Evolutionary conservation across 305 asterid species (phyloP).

Genomic region (Euphrasia arctica): DNA sequence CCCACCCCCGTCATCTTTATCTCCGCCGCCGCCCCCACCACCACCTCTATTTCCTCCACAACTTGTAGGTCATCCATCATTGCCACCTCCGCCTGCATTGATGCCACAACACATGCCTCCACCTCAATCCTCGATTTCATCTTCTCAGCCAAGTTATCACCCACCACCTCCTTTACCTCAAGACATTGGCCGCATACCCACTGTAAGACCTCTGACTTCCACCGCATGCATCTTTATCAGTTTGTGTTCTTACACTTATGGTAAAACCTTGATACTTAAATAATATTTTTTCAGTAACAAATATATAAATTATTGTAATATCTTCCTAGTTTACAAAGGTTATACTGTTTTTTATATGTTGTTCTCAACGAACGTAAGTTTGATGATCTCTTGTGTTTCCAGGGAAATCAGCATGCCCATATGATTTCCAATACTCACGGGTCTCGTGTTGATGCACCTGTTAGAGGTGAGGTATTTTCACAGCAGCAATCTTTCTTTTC

Average conservation of each 20-base stretch:
- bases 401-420: conserved; percentile 55
- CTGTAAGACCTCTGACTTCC: conserved; percentile 45
- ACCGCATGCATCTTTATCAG: conserved; percentile 16
- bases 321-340: no score
- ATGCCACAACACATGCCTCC: conserved; percentile 45
- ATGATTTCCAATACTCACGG: conserved; percentile 47
- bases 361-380: conserved; percentile 2
- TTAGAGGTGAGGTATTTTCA: conserved; percentile 47
- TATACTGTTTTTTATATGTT: not conserved
- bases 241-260: not conserved
- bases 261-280: not conserved
- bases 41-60: conserved; percentile 49
- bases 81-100: conserved; percentile 51
- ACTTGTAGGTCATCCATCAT: conserved; percentile 48
- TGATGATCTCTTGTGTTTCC: conserved; percentile 25
- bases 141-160: conserved; percentile 41
- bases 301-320: no score
- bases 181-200: conserved; percentile 45
- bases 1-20: conserved; percentile 38
- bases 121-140: conserved; percentile 44
- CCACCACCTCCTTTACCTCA: conserved; percentile 33
- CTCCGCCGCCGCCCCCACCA: conserved; percentile 35
- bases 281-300: no score
- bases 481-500: conserved; percentile 58
- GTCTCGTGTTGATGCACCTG: conserved; percentile 44